Conservation (phyloP, 2,329 filamentous ascomycete species). For the Pseudogymnoascus sp. region DNA sequence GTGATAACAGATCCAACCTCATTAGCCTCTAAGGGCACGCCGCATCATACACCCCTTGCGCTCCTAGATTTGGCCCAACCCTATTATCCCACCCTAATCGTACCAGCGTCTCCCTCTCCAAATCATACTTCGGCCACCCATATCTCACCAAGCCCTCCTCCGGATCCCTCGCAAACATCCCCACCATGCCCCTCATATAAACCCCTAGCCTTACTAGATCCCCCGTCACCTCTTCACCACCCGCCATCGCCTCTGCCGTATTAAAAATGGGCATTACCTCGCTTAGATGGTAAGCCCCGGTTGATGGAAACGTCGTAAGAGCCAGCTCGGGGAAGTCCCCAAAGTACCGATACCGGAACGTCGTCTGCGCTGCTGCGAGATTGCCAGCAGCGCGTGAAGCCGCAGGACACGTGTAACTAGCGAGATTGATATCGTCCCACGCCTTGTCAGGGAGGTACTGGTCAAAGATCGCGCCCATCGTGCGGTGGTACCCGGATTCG, state of each 20-base stretch:
- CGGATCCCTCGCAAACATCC: constrained; percentile 33
- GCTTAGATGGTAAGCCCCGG: constrained; percentile 29
- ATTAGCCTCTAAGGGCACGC: background rate
- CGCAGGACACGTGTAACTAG: constrained; percentile 29
- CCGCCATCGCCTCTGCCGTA: constrained; percentile 16
- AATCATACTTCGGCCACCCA: constrained; percentile 25
- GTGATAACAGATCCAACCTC: background rate
- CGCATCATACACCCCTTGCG: background rate
- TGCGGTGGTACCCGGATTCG: constrained; percentile 2
- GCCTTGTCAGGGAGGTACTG: background rate
- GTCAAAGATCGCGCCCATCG: background rate
- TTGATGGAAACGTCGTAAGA: constrained; percentile 22
- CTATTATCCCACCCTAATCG: constrained; percentile 24
- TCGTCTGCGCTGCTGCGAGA: constrained; percentile 24
- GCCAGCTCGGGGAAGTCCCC: constrained; percentile 30
- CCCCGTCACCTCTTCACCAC: constrained; percentile 20
- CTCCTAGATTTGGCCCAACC: constrained; percentile 17
- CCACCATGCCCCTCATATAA: constrained; percentile 33
- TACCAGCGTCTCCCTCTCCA: constrained; percentile 21
- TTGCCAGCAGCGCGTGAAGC: constrained; percentile 23
- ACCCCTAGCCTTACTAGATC: constrained; percentile 25
- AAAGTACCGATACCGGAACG: constrained; percentile 33
- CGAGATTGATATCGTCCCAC: constrained; percentile 10
- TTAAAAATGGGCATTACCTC: constrained; percentile 31
- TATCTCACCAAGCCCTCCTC: constrained; percentile 27